Evolutionary conservation across 257 asterid species (phyloP).

Genomic region (Ligustrum vulgare): DNA sequence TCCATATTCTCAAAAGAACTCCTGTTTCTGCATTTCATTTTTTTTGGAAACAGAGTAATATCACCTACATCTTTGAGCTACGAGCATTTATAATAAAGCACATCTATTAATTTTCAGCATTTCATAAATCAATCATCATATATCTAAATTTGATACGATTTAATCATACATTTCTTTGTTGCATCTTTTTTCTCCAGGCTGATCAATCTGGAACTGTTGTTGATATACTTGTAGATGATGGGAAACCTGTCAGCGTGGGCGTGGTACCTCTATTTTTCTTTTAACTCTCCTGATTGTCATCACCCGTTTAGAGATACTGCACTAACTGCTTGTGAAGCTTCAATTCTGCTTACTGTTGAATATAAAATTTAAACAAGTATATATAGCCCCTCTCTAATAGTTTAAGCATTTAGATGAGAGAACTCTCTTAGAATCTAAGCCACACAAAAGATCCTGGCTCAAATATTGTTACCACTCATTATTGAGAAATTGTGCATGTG

Average conservation of each 20-base stretch:
- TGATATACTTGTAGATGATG: conserved; percentile 58
- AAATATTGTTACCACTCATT: background rate
- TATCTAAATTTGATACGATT: background rate
- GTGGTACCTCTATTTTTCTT: conserved; percentile 28
- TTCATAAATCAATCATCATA: background rate
- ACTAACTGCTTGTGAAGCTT: conserved; percentile 1
- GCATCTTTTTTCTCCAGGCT: conserved; percentile 31
- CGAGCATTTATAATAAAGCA: background rate
- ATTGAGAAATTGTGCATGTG: background rate
- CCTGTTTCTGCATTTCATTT: background rate
- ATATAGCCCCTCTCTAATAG: background rate
- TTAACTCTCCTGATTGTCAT: conserved; percentile 1
- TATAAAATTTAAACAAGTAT: background rate
- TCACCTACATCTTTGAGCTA: background rate
- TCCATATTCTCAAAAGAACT: background rate
- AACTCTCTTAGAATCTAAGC: background rate
- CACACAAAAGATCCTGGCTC: background rate
- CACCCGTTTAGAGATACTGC: background rate
- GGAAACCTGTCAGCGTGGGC: conserved; percentile 57
- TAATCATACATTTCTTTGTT: background rate
- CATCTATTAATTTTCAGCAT: background rate
- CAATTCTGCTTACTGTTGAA: background rate
- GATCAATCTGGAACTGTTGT: conserved; percentile 58
- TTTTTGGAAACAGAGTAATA: background rate
- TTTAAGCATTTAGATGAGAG: background rate